Conservation (phyloP, 129 eudicot species). For the Escallonia herrerae region DNA sequence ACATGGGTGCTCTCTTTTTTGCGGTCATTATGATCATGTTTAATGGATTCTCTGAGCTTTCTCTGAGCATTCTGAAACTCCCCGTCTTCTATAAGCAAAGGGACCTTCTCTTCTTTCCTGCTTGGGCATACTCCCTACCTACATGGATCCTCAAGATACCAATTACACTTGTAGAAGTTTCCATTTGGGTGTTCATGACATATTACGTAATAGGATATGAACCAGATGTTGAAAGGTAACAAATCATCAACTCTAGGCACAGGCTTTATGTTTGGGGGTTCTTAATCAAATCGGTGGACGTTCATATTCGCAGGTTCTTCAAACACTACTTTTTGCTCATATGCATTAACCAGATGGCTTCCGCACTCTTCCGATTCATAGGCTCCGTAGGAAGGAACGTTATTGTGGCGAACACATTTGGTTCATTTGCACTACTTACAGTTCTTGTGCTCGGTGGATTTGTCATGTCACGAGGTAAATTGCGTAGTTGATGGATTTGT, state of each 20-base stretch:
- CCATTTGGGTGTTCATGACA: conserved; percentile 63
- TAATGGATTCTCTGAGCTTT: conserved; percentile 82
- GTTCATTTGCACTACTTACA: conserved; percentile 66
- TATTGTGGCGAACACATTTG: conserved; percentile 83
- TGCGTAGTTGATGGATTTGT: background rate
- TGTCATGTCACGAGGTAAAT: conserved; percentile 67
- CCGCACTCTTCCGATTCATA: conserved; percentile 73
- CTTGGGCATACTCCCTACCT: conserved; percentile 85
- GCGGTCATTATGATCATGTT: conserved; percentile 54
- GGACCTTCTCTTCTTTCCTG: conserved; percentile 84
- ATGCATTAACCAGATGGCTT: conserved; percentile 68
- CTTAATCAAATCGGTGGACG: background rate
- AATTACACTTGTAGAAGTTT: conserved; percentile 49
- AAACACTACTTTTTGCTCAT: conserved; percentile 59
- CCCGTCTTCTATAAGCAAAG: conserved; percentile 93
- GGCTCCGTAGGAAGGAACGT: conserved; percentile 79
- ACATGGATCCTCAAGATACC: conserved; percentile 91
- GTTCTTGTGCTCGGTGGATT: conserved; percentile 87
- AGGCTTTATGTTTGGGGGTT: background rate
- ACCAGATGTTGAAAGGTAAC: conserved; percentile 61
- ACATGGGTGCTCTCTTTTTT: conserved; percentile 84
- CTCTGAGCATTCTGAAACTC: conserved; percentile 73
- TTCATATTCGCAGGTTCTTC: conserved; percentile 44
- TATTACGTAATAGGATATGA: conserved; percentile 87
- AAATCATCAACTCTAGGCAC: background rate